Percentiles rank a stretch among this genome's conserved stretches.
Conservation (phyloP, 805 yeast species). For the Candida cerambycidarum region DNA sequence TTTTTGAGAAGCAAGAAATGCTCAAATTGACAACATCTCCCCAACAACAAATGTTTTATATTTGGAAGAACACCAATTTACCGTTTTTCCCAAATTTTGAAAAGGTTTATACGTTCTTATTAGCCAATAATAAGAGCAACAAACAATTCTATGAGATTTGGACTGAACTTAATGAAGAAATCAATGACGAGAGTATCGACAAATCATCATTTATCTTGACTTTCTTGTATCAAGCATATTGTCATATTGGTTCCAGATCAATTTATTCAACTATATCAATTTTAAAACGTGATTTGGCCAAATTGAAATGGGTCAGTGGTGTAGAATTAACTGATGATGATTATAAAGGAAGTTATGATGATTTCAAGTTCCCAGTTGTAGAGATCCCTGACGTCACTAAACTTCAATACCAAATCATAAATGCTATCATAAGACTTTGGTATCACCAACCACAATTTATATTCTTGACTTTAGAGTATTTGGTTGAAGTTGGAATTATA, state of each 20-base stretch:
- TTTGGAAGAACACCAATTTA: slow-evolving; percentile 34
- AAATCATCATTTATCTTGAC: slow-evolving; percentile 48
- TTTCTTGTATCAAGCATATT: slow-evolving; percentile 66
- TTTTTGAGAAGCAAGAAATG: slow-evolving; percentile 22
- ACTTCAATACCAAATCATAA: slow-evolving; percentile 38
- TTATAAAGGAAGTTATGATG: slow-evolving; percentile 24
- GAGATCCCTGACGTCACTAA: slow-evolving; percentile 13
- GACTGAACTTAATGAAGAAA: slow-evolving; percentile 25
- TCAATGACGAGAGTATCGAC: slow-evolving; percentile 20
- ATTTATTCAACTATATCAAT: slow-evolving; percentile 52
- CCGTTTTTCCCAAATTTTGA: slow-evolving; percentile 38
- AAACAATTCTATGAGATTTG: slow-evolving; percentile 34
- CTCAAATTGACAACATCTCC: slow-evolving; percentile 10
- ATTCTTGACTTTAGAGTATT: slow-evolving; percentile 41
- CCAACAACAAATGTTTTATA: slow-evolving; percentile 26
- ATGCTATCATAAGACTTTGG: slow-evolving; percentile 43
- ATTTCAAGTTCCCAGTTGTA: slow-evolving; percentile 27
- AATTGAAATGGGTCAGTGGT: slow-evolving; percentile 39
- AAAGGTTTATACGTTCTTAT: slow-evolving; percentile 41
- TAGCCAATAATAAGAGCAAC: slow-evolving; percentile 41
- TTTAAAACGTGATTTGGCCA: slow-evolving; percentile 39
- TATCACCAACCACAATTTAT: slow-evolving; percentile 46
- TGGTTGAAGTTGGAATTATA: slow-evolving; percentile 39
- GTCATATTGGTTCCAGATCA: slow-evolving; percentile 85
- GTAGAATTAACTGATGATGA: slow-evolving; percentile 28